Base-by-base conservation (phyloP, 176 grass and related monocot species). In the Pontederia crassipes region DNA sequence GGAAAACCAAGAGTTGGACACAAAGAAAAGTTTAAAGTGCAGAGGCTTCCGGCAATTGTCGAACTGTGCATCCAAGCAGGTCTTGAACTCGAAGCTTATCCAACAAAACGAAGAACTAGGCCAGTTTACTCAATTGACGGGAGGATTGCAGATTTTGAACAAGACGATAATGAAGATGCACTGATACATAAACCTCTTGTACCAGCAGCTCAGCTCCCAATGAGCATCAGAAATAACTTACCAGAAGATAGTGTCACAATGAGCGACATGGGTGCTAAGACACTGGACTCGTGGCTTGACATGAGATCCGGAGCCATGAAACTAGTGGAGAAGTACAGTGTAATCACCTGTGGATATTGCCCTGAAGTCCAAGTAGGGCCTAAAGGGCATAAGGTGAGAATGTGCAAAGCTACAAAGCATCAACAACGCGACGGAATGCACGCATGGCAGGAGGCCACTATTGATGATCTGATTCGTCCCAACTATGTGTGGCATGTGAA, bases 51-150 rank as follows among this genome's bases (percentile, higher is more conserved):
- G 0, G 78, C 80, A 13, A 67, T 88, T 9, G 58, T 93, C 29
- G 89, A 93, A 75, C 84, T 93, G 26, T 93, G 78, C 67, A 81
- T 88, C 64, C 84, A 84, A 74, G 89, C 80, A 0, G 75, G 84
- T 16, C 71, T 88, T 8, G 64, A 93, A 52, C 61, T 93, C 9
- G 68, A 72, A 27, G 60, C 57, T 14, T 88, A 79, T 63, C 81
- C 78, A 35, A 74, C 84, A 50, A 93, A 78, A 70, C 72, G 81
- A 76, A 77, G 89, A 17, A 74, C 69, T 0, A 75, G 66, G 46
- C 80, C 75, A 1, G 83, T 93, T 1, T 93, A 88, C 68, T 87
- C 77, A 58, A 76, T 93, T 48, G 81, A 86, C 16, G 84, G 89
- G 11, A 74, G 81, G 72, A 83, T 93, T 27, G 65, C 55, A 17